Percentiles rank a stretch among this genome's conserved stretches.
Evolutionary conservation across 345 rosid genomes (phyloP).

Genomic region (Cochlearia excelsa): DNA sequence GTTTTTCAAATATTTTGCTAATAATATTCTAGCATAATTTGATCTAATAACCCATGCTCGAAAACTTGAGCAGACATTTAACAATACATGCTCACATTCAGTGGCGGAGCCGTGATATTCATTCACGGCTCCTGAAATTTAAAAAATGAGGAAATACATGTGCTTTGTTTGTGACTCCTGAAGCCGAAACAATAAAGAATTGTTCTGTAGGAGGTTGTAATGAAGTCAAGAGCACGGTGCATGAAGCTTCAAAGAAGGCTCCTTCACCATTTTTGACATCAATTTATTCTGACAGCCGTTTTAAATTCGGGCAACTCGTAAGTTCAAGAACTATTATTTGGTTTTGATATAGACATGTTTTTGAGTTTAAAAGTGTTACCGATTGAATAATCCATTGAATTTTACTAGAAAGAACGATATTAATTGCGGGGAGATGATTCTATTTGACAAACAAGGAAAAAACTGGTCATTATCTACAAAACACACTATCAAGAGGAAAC

Average conservation of each 20-base stretch:
- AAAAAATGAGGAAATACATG: no score
- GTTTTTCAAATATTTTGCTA: no score
- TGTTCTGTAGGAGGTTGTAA: constrained; percentile 16
- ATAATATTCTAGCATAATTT: no score
- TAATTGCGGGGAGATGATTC: constrained; percentile 15
- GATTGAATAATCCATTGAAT: not conserved
- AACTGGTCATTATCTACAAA: constrained; percentile 26
- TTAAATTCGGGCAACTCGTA: constrained; percentile 28
- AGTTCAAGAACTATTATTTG: constrained; percentile 16
- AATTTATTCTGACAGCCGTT: constrained; percentile 20
- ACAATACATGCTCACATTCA: no score
- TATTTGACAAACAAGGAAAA: constrained; percentile 26
- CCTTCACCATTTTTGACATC: not conserved
- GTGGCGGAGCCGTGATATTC: no score
- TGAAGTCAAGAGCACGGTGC: constrained; percentile 3
- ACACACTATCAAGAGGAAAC: constrained; percentile 3
- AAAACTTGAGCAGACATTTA: no score
- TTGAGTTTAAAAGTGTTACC: not conserved
- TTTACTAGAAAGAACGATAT: no score
- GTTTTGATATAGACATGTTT: not conserved
- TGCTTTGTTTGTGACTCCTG: not conserved
- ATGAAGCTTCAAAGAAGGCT: constrained; percentile 13
- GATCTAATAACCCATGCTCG: no score
- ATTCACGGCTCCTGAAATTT: no score
- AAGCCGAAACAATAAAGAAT: constrained; percentile 5